Evolutionary conservation across 1,284 basidiomycete species (phyloP), one percentile per base, ranked within the genome.

Genomic region (Neolentinus lepideus): DNA sequence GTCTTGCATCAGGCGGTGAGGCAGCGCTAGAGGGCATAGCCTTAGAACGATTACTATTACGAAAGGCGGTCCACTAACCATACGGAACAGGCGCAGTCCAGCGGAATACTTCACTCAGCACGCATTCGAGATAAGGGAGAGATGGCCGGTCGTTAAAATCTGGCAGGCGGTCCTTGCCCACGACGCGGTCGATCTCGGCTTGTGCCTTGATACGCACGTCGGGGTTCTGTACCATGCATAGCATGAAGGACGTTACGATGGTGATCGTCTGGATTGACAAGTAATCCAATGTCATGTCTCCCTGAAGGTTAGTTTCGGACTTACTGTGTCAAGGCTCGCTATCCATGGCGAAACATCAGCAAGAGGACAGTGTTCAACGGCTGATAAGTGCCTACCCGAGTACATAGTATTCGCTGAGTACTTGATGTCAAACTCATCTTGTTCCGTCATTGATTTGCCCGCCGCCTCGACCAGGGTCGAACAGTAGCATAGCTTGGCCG

Each of bases 371-470:
- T 11, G n/a, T 25, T 31, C 36, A 27, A 29, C n/a, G 22, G 24
- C 25, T 38, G 26, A 26, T 10, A 38, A 33, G 51, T 53, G 47
- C 16, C 55, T 61, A 64, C 72, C 56, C 54, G 51, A 38, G 62
- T 85, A 88, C 81, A 88, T 85, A n/a, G 84, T 85, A 64, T 86
- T 87, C 4, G 85, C 85, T 1, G 82, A 79, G 82, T 83, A 85
- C 58, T 81, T 81, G 52, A 88, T 70, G 59, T 88, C 85, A 57
- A 81, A 81, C 60, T 85, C 81, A 33, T 70, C 65, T 2, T 66
- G 38, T 14, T 57, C 54, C 4, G 51, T 52, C 26, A 61, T 64
- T 26, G 62, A 59, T 54, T 66, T 68, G 54, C 55, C 60, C 2
- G 62, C 58, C 8, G 57, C 52, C 2, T 61, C 60, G 25, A 62